Conservation (phyloP, 2,329 filamentous ascomycete genomes). For the Fusarium sp. region DNA sequence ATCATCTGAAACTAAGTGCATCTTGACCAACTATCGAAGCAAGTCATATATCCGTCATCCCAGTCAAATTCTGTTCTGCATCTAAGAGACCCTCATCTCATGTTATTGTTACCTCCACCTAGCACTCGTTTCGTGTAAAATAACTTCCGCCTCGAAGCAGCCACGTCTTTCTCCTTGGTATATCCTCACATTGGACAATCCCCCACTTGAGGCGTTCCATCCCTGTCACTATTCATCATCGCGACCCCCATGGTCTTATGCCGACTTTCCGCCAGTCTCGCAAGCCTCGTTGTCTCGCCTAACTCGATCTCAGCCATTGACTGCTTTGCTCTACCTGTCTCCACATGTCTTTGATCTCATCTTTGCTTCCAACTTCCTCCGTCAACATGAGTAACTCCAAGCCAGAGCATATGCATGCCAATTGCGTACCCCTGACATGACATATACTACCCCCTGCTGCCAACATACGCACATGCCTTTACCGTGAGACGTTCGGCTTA, state of each 20-base stretch:
- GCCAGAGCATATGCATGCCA: background rate
- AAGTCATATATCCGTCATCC: conserved; percentile 5
- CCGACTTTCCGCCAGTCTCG: conserved; percentile 19
- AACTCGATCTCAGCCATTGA: background rate
- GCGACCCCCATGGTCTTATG: background rate
- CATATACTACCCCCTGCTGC: background rate
- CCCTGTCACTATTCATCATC: conserved; percentile 23
- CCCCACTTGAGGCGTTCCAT: conserved; percentile 12
- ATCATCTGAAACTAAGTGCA: conserved; percentile 17
- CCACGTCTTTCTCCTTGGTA: conserved; percentile 1
- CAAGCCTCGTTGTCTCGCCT: conserved; percentile 12
- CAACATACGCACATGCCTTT: background rate
- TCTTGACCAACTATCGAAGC: background rate
- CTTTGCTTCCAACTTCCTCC: background rate
- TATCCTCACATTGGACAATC: conserved; percentile 9
- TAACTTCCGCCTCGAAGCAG: background rate
- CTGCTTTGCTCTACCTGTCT: background rate
- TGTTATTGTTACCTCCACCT: background rate
- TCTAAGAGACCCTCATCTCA: conserved; percentile 1
- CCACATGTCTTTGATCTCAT: background rate
- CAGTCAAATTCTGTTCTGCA: background rate
- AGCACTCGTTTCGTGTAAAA: conserved; percentile 3
- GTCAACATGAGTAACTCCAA: conserved; percentile 14
- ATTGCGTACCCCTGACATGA: background rate
- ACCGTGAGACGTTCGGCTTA: background rate